Evolutionary conservation across 345 rosid genomes (phyloP), one percentile per base, ranked within the genome.

Genomic region (Sonneratia caseolaris): DNA sequence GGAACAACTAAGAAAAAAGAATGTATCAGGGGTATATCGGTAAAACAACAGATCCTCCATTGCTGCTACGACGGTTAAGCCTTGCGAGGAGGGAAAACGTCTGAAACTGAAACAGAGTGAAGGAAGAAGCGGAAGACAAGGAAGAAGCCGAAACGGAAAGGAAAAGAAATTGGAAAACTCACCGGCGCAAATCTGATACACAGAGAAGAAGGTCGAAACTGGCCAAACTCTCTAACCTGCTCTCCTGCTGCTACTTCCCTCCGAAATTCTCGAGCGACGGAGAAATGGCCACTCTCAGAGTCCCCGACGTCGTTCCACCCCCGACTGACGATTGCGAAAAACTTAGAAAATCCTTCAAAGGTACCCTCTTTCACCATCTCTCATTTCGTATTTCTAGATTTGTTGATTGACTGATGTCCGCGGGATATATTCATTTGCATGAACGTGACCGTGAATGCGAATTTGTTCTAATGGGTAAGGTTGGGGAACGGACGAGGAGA

Each of bases 401-500:
- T 40, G 56, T 12, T 24, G 43, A 37, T 32, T 49, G 61, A 22
- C 7, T 53, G 37, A 62, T 5, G 51, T 9, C 35, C 1, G 16
- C 56, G 56, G 19, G 45, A 47, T 47, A 47, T 47, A 47, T 13
- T 9, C 22, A 24, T 18, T 4, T 57, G 22, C 21, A 57, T 2
- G 64, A 8, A 55, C 18, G 4, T 55, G 59, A 16, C 51, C 14
- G 51, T 47, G 51, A 43, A 65, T 9, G 51, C 73, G 64, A 62
- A 43, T 18, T 10, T 67, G 68, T 70, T 59, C 9, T 49, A 32
- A 32, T 73, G 71, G 70, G 14, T 74, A 68, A 95, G 97, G 99
- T 72, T 71, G 83, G 75, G 96, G 97, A 70, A 89, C 93, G 18
- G 92, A 92, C 69, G 97, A 88, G 84, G 84, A 86, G 45, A 86